These are phyloP conservation scores for Rubroboletus pulcherrimus DNA, from an alignment of 768 basidiomycete species.

Conservation along the genomic window DNA sequence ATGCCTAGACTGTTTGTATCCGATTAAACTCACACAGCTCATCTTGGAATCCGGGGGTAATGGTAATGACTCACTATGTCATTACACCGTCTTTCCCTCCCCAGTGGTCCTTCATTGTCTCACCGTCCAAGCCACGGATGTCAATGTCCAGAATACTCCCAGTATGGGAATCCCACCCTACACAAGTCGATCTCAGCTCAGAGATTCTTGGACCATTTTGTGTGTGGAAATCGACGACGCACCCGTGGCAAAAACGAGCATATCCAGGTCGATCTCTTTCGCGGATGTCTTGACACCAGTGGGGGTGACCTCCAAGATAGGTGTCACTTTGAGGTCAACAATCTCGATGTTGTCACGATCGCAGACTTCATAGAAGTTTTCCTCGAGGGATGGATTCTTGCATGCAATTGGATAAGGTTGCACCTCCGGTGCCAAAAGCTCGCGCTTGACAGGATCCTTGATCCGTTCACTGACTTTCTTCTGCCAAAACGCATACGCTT, in stretches of 20 bases:
- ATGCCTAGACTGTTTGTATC: background rate
- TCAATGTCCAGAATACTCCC: slow-evolving; percentile 6
- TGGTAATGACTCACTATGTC: slow-evolving; percentile 2
- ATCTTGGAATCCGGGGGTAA: background rate
- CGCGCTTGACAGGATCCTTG: slow-evolving; percentile 8
- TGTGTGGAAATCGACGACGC: background rate
- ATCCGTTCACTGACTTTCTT: slow-evolving; percentile 11
- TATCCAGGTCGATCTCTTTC: slow-evolving; percentile 4
- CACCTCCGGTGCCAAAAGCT: slow-evolving; percentile 4
- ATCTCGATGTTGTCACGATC: slow-evolving; percentile 9
- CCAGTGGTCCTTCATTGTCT: slow-evolving; percentile 9
- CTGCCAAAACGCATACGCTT: slow-evolving; percentile 4
- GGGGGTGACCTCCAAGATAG: slow-evolving; percentile 6
- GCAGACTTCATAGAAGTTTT: slow-evolving; percentile 10
- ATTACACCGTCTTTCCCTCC: slow-evolving; percentile 1
- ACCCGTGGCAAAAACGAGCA: slow-evolving; percentile 12
- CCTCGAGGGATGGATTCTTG: slow-evolving; percentile 4
- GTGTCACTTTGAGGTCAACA: slow-evolving; percentile 7
- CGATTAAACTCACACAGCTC: no score
- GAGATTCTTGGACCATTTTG: no score
- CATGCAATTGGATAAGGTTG: slow-evolving; percentile 7
- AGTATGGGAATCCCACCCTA: slow-evolving; percentile 4
- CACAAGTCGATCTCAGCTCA: background rate
- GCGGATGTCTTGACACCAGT: slow-evolving; percentile 1
- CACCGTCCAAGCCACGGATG: slow-evolving; percentile 2